Evolutionary conservation across 495 filamentous ascomycete species (phyloP).

Genomic region (Penicillium coprophilum): DNA sequence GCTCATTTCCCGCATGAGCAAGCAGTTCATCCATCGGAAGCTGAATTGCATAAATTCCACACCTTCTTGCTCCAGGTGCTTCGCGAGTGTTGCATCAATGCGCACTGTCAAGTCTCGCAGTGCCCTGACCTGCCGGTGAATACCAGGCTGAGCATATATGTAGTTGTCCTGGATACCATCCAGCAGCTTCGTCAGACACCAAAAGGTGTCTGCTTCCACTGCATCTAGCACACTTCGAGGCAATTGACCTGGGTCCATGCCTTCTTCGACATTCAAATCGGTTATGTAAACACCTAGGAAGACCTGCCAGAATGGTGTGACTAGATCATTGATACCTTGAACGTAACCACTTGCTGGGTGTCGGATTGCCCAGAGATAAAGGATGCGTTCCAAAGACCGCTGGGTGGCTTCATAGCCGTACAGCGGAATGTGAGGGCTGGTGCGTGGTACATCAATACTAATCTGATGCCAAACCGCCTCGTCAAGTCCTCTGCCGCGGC

Average conservation of each 20-base stretch:
- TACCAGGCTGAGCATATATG: constrained; percentile 94
- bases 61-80: constrained; percentile 82
- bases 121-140: constrained; percentile 87
- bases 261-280: constrained; percentile 83
- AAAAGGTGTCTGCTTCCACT: constrained; percentile 96
- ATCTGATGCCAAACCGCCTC: constrained; percentile 99
- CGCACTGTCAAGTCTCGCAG: constrained; percentile 84
- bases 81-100: constrained; percentile 81
- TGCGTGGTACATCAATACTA: constrained; percentile 95
- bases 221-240: constrained; percentile 90
- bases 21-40: constrained; percentile 99
- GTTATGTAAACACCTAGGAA: constrained; percentile 94
- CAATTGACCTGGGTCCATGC: constrained; percentile 94
- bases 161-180: constrained; percentile 99
- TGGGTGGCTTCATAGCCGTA: constrained; percentile 97
- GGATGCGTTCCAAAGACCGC: constrained; percentile 84
- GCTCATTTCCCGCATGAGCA: constrained; percentile 95
- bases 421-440: constrained; percentile 90
- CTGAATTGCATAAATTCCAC: constrained; percentile 99
- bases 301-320: constrained; percentile 96
- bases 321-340: constrained; percentile 97
- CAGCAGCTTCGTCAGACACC: constrained; percentile 94
- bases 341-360: constrained; percentile 98
- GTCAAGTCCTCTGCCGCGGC: constrained; percentile 73
- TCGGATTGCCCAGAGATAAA: constrained; percentile 96